phyloP scores from a whole-genome alignment of 73 alveolate genomes.

The Blepharisma stoltei region DNA sequence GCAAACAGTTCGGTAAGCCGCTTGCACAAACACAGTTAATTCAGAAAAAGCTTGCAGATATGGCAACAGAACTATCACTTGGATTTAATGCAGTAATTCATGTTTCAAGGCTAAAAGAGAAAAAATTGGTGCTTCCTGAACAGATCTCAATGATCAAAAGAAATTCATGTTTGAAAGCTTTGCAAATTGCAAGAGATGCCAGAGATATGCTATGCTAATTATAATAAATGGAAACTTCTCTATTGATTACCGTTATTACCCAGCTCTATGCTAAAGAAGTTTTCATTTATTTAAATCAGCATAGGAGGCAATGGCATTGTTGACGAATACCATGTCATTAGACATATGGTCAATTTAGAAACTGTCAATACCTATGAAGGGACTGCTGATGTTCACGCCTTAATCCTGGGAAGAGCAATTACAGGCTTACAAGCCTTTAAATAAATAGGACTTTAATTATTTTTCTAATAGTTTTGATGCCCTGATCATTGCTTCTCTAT shows the following conservation, averaged over 20 bases:
- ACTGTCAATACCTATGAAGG: conserved; percentile 85
- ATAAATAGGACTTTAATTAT: neutral
- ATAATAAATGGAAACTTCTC: conserved; percentile 28
- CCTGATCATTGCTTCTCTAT: conserved; percentile 16
- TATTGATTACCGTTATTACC: too few relatives aligned
- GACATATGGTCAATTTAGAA: conserved; percentile 88
- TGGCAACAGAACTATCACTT: conserved; percentile 72
- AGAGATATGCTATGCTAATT: conserved; percentile 96
- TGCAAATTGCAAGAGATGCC: conserved; percentile 80
- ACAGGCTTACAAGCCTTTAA: conserved; percentile 89
- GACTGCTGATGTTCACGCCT: conserved; percentile 77
- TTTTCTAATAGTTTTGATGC: neutral
- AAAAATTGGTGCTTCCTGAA: conserved; percentile 79
- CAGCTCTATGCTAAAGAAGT: too few relatives aligned
- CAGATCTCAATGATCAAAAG: conserved; percentile 86
- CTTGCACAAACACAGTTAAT: conserved; percentile 72
- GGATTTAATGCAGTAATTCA: conserved; percentile 39
- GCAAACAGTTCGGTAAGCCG: conserved; percentile 71
- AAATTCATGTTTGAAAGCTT: conserved; percentile 83
- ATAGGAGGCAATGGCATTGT: conserved; percentile 93
- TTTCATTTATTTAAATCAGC: too few relatives aligned
- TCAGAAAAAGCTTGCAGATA: conserved; percentile 85
- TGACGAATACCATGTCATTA: conserved; percentile 86
- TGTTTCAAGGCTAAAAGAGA: conserved; percentile 72
- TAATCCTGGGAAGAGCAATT: conserved; percentile 84